Evolutionary conservation across 768 basidiomycete species (phyloP).

Genomic region (Steccherinum ochraceum): DNA sequence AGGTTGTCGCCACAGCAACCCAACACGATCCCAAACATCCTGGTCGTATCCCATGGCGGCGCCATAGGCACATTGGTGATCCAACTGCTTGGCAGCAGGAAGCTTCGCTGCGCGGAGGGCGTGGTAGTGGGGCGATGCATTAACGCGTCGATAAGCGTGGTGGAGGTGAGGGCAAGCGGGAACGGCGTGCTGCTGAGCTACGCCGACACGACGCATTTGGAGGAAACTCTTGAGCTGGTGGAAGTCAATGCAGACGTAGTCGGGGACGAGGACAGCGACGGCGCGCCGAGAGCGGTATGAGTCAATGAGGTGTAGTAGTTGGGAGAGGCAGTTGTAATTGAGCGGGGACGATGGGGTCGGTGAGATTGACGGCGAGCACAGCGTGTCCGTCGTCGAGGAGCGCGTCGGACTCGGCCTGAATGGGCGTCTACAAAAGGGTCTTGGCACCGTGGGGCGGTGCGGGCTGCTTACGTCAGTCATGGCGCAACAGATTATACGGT

Average conservation of each 20-base stretch:
- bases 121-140: slow-evolving; percentile 29
- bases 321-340: too few relatives aligned
- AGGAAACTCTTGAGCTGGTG: slow-evolving; percentile 26
- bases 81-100: slow-evolving; percentile 35
- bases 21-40: slow-evolving; percentile 32
- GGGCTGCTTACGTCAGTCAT: too few relatives aligned
- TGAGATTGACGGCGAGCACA: too few relatives aligned
- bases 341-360: too few relatives aligned
- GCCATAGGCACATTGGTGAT: slow-evolving; percentile 50
- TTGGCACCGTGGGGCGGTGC: too few relatives aligned
- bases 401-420: too few relatives aligned
- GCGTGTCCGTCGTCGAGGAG: too few relatives aligned
- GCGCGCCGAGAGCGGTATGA: background rate
- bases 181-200: slow-evolving; percentile 42
- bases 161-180: slow-evolving; percentile 42
- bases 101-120: slow-evolving; percentile 29
- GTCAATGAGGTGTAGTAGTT: too few relatives aligned
- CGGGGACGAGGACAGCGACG: slow-evolving; percentile 5
- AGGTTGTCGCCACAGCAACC: background rate
- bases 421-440: too few relatives aligned
- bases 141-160: slow-evolving; percentile 53
- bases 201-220: slow-evolving; percentile 52
- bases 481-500: too few relatives aligned
- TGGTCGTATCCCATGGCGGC: slow-evolving; percentile 65
- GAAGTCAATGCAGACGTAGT: slow-evolving; percentile 48